phyloP scores from a whole-genome alignment of 1,139 yeast species.

The Meyerozyma sp. region DNA sequence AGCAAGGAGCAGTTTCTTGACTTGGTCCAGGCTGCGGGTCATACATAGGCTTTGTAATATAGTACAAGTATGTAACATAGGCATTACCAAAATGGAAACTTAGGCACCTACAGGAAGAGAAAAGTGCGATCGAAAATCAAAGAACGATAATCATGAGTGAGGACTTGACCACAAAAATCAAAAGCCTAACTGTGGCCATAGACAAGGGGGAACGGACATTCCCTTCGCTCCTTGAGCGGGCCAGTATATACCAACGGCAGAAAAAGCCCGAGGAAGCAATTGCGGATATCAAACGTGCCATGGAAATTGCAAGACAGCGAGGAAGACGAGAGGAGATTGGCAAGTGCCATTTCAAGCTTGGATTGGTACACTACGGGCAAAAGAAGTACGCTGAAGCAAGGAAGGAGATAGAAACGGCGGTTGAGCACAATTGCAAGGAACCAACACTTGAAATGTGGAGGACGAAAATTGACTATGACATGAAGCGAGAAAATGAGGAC shows the following conservation, averaged over 20 bases:
- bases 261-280: constrained; percentile 47
- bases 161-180: constrained; percentile 18
- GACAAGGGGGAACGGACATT: constrained; percentile 43
- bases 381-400: constrained; percentile 46
- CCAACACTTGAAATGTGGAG: constrained; percentile 49
- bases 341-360: constrained; percentile 55
- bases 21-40: constrained; percentile 79
- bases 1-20: constrained; percentile 89
- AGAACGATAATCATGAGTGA: not conserved
- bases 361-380: constrained; percentile 42
- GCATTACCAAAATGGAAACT: too few species aligned
- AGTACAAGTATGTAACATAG: not conserved
- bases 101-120: not conserved
- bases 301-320: constrained; percentile 44
- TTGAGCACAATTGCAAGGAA: constrained; percentile 41
- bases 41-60: constrained; percentile 11
- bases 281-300: constrained; percentile 50
- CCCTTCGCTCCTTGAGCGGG: constrained; percentile 46
- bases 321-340: constrained; percentile 54
- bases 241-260: constrained; percentile 53
- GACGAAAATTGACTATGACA: constrained; percentile 36
- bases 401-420: constrained; percentile 45
- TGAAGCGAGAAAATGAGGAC: constrained; percentile 13
- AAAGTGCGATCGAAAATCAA: not conserved
- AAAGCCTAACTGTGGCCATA: constrained; percentile 25